Base-by-base conservation (phyloP, 2,329 filamentous ascomycete species). In the Fusarium gaditjirri region DNA sequence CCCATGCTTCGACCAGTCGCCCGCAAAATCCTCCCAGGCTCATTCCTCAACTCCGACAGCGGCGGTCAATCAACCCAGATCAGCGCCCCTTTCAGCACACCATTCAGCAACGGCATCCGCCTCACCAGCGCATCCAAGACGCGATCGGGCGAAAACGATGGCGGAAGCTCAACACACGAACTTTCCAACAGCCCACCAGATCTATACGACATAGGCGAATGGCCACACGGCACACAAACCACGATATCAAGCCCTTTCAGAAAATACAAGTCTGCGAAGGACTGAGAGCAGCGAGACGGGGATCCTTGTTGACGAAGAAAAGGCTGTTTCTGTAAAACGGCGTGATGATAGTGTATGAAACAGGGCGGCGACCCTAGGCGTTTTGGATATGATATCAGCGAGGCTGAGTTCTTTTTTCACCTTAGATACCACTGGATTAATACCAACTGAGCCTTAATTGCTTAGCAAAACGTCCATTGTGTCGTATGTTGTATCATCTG, bases 1-100 rank as follows among this genome's bases (percentile, higher is more conserved):
- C 74, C 74, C 12, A 72, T 76, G 65, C 70, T 76, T 25, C 62
- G 74, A 16, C 74, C 74, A 17, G 56, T 75, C 9, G 64, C 71
- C 2, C 70, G 70, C n/a, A 72, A 42, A 16, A 46, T 75, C n/a
- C 39, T 76, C 14, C 70, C 72, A 11, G 58, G 66, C 31, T 74
- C 71, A n/a, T 72, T 74, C 33, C 71, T 74, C 21, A 43, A 43
- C 8, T 73, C 70, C 12, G 54, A 59, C 27, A 61, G 52, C 27
- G 71, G 65, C 27, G 71, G 68, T 4, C 63, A 53, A 25, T 74
- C 68, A 4, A 52, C 47, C 2, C 69, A 62, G 23, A 47, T 61
- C 36, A 69, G 69, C 39, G 39, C 54, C 3, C 68, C 71, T 3
- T 72, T 59, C 23, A 61, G 57, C 43, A 7, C 25, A 3, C 68